Evolutionary conservation across 306 rosid genomes (phyloP).

Genomic region (Trifolium fragiferum): DNA sequence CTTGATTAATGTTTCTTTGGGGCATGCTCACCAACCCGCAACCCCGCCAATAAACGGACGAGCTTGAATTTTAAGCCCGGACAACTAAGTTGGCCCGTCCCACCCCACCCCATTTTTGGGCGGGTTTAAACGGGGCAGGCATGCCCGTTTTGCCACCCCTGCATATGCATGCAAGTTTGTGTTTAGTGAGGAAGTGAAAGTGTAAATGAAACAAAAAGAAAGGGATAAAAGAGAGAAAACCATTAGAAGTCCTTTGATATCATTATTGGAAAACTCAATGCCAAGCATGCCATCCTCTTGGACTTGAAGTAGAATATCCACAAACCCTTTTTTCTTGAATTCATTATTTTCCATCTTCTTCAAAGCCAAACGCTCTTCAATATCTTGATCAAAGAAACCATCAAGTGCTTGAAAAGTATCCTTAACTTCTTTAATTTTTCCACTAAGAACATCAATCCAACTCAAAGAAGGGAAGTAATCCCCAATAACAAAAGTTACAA

Average conservation of each 20-base stretch:
- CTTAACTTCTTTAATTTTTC: conserved; percentile 28
- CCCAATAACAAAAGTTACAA: conserved; percentile 35
- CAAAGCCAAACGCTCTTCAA: conserved; percentile 22
- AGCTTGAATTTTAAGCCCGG: too few relatives aligned
- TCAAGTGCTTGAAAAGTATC: conserved; percentile 33
- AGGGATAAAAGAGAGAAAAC: conserved; percentile 5
- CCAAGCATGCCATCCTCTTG: conserved; percentile 27
- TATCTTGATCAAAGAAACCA: conserved; percentile 37
- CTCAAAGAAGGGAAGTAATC: conserved; percentile 48
- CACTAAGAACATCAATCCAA: conserved; percentile 48
- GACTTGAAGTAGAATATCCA: conserved; percentile 43
- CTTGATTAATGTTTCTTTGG: too few relatives aligned
- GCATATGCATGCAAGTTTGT: not conserved
- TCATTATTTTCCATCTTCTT: not conserved
- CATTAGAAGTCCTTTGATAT: conserved; percentile 45
- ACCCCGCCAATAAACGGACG: too few relatives aligned
- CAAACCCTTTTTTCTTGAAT: conserved; percentile 32
- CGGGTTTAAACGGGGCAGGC: too few relatives aligned
- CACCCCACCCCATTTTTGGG: too few relatives aligned
- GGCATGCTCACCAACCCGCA: too few relatives aligned
- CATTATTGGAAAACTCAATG: conserved; percentile 30
- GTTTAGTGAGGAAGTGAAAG: not conserved
- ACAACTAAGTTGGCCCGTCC: too few relatives aligned
- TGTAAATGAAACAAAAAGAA: not conserved
- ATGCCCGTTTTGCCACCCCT: too few relatives aligned